Evolutionary conservation across 225 moss, liverwort and hornwort genomes (phyloP).

Genomic region (Asterella californica): DNA sequence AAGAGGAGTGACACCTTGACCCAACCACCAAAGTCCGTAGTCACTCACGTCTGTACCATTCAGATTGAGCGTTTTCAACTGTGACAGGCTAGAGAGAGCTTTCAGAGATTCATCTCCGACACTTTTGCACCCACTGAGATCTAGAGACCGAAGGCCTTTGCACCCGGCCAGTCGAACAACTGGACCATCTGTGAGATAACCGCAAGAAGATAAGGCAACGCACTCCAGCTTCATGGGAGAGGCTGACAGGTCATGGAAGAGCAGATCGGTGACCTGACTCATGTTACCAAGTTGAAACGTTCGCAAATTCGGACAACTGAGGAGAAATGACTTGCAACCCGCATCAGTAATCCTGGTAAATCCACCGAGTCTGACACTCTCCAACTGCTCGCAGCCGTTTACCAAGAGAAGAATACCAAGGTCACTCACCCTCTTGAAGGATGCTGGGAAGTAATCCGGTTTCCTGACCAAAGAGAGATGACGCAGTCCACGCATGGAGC

Average conservation of each 20-base stretch:
- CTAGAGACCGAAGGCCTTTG: conserved; percentile 59
- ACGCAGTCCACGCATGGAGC: conserved; percentile 52
- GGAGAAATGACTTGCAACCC: conserved; percentile 82
- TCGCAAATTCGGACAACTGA: conserved; percentile 63
- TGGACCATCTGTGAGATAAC: conserved; percentile 72
- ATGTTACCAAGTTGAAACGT: conserved; percentile 83
- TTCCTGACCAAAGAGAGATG: conserved; percentile 83
- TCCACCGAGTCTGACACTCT: conserved; percentile 80
- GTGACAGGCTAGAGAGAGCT: conserved; percentile 59
- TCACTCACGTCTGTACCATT: conserved; percentile 78
- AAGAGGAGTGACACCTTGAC: conserved; percentile 57
- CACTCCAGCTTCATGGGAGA: conserved; percentile 69
- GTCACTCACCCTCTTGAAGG: conserved; percentile 88
- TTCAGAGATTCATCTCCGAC: conserved; percentile 84
- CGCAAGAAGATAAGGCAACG: conserved; percentile 77
- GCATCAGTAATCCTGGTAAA: conserved; percentile 90
- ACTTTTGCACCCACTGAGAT: conserved; percentile 86
- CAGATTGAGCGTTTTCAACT: conserved; percentile 59
- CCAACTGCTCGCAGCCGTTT: conserved; percentile 63
- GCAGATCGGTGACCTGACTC: conserved; percentile 81
- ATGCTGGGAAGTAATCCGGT: conserved; percentile 72
- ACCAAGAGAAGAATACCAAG: conserved; percentile 84
- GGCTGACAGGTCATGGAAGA: conserved; percentile 83
- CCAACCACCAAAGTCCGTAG: conserved; percentile 58
- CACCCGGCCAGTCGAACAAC: conserved; percentile 66